These are phyloP conservation scores for Lycium ferocissimum DNA, from an alignment of 257 asterid genomes.

Conservation along the genomic window DNA sequence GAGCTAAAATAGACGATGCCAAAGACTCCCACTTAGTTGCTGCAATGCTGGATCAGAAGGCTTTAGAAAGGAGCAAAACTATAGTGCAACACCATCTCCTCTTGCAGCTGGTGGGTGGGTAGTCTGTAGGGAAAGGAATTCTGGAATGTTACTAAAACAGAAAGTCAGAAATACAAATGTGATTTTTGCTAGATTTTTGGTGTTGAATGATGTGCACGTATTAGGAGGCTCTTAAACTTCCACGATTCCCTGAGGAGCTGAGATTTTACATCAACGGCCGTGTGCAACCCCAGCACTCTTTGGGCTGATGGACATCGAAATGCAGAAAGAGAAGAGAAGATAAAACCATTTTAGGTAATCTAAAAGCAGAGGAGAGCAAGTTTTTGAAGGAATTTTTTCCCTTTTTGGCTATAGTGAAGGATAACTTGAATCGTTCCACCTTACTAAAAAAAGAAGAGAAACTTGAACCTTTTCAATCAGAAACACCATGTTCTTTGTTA, in stretches of 20 bases:
- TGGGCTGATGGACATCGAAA: neutral
- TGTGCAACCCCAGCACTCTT: neutral
- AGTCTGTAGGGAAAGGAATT: conserved; percentile 17
- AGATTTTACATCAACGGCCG: neutral
- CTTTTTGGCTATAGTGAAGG: neutral
- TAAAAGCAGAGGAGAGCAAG: neutral
- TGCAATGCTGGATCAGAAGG: neutral
- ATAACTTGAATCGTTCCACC: neutral
- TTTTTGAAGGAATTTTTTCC: neutral
- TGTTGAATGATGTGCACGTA: neutral
- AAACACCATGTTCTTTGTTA: neutral
- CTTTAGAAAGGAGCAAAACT: neutral
- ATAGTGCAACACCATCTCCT: neutral
- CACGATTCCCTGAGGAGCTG: neutral
- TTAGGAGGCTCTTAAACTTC: neutral
- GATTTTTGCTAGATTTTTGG: neutral
- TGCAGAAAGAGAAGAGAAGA: neutral
- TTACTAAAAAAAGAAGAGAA: neutral
- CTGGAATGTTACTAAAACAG: neutral
- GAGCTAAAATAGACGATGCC: neutral
- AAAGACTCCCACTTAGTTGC: neutral
- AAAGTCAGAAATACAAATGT: neutral
- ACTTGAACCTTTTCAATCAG: neutral
- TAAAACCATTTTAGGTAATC: neutral
- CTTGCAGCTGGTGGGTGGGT: conserved; percentile 13